These are phyloP conservation scores for Solanum bulbocastanum DNA, from an alignment of 257 asterid species.

Conservation along the genomic window DNA sequence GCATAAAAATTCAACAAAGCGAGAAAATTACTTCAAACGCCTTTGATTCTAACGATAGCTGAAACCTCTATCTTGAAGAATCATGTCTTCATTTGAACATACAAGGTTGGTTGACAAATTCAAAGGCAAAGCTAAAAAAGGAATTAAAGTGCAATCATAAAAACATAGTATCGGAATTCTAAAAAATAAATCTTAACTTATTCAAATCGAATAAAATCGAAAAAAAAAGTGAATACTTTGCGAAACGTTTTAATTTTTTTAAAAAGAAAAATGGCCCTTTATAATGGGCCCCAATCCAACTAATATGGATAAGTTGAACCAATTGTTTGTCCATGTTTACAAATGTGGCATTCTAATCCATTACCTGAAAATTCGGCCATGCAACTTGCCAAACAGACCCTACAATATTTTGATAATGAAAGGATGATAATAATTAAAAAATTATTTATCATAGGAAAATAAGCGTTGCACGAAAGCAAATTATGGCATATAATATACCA, in stretches of 20 bases:
- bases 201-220: neutral
- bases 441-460: neutral
- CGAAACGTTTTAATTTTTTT: neutral
- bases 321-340: neutral
- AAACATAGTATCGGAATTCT: neutral
- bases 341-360: constrained; percentile 20
- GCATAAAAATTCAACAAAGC: neutral
- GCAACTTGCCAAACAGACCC: neutral
- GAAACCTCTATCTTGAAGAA: neutral
- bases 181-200: neutral
- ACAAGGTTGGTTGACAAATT: neutral
- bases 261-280: neutral
- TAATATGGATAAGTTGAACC: neutral
- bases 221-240: neutral
- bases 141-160: neutral
- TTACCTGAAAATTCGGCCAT: neutral
- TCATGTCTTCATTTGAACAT: neutral
- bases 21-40: neutral
- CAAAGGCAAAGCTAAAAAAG: neutral
- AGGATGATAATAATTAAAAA: neutral
- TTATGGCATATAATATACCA: neutral
- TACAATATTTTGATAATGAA: neutral
- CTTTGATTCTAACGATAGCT: no score
- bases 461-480: constrained; percentile 6
- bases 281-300: neutral